Evolutionary conservation across 2,329 filamentous ascomycete genomes (phyloP).

Genomic region (Diaporthe sp.): DNA sequence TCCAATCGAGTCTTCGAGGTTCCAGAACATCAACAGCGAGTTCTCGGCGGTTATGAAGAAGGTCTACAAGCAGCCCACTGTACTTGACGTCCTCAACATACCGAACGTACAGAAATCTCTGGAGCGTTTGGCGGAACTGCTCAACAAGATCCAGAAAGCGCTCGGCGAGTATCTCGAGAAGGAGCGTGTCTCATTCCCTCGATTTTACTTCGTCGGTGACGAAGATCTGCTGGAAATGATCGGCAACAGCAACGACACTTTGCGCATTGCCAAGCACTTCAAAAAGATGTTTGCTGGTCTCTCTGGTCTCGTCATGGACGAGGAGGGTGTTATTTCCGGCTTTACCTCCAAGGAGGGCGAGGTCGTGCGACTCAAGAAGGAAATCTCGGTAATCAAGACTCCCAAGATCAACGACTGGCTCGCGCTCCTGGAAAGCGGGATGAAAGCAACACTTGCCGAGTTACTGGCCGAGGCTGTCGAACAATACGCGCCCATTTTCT

Average conservation of each 20-base stretch:
- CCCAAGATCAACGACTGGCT: slow-evolving; percentile 99
- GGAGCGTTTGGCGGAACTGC: slow-evolving; percentile 93
- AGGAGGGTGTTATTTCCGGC: slow-evolving; percentile 89
- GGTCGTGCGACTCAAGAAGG: slow-evolving; percentile 86
- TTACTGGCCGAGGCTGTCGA: slow-evolving; percentile 88
- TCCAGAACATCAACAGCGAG: slow-evolving; percentile 99
- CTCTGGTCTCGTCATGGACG: slow-evolving; percentile 90
- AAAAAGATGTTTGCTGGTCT: slow-evolving; percentile 99
- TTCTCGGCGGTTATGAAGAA: slow-evolving; percentile 99
- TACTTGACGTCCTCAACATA: slow-evolving; percentile 96
- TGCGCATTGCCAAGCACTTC: slow-evolving; percentile 97
- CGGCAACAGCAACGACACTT: slow-evolving; percentile 97
- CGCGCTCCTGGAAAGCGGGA: slow-evolving; percentile 89
- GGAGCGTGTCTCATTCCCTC: slow-evolving; percentile 95
- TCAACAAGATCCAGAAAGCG: slow-evolving; percentile 99
- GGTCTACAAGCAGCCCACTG: slow-evolving; percentile 95
- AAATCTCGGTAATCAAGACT: slow-evolving; percentile 92
- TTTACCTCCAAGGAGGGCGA: slow-evolving; percentile 98
- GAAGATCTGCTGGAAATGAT: slow-evolving; percentile 99
- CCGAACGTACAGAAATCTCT: slow-evolving; percentile 95
- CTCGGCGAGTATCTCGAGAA: slow-evolving; percentile 98
- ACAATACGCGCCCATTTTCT: slow-evolving; percentile 84
- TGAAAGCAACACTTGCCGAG: slow-evolving; percentile 95
- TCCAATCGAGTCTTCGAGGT: slow-evolving; percentile 94
- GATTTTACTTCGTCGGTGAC: slow-evolving; percentile 99